Base-by-base conservation (phyloP, 768 basidiomycete species). In the Filobasidium floriforme region DNA sequence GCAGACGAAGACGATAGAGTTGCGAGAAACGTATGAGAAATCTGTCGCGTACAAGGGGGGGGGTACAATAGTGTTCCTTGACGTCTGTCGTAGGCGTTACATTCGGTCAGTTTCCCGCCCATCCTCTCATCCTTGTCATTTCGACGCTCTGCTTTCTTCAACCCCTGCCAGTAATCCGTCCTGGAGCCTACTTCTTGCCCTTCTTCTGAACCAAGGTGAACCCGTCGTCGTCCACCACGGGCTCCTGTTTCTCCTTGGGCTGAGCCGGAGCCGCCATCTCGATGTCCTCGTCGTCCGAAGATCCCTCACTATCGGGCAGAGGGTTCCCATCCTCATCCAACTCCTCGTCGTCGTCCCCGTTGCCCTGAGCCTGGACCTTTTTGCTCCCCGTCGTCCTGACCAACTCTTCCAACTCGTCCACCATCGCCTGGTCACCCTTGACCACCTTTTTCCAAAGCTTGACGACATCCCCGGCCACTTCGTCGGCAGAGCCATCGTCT, bases 191-290 rank as follows among this genome's bases (percentile, higher is more conserved):
- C 24, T 41, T 15, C 28, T 43, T 62, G 28, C 61, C 76, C 72
- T 80, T 80, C 60, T 75, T 73, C 70, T 80, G 76, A 1, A 98
- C 90, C 60, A 88, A 74, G 2, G 88, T 90, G 75, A 98, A 98
- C 0, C 93, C 93, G 66, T 98, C 92, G 68, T 92, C 89, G 72
- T 97, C 93, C 0, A 93, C 82, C 60, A 89, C 84, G 0, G 88
- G 87, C 72, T 88, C 87, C 12, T 82, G 79, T 61, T 78, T 81
- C n/a, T 71, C 79, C 66, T 76, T 70, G 37, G 71, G 61, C 57
- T 72, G 59, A 9, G 65, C 67, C 1, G 88, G 89, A 0, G 78
- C 83, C 26, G 80, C 82, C 46, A 71, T 68, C 57, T 68, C 71
- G 71, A 68, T 73, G 32, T 63, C 66, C 29, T 66, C 60, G 52